Evolutionary conservation across 116 monocot genomes (phyloP).

Genomic region (Posidonia oceanica): DNA sequence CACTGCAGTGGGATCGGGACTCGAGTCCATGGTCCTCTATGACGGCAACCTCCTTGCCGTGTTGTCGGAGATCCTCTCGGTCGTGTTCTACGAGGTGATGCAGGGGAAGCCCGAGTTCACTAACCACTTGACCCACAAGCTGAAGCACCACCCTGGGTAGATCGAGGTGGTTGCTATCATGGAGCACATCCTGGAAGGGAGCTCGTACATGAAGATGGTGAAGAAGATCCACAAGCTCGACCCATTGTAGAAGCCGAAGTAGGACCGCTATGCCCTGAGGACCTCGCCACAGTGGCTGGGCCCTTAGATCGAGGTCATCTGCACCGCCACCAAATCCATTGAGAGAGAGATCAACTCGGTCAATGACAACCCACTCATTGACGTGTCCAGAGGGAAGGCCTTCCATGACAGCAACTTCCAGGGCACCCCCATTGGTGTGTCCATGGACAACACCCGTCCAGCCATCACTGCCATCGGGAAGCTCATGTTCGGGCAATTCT

Average conservation of each 20-base stretch:
- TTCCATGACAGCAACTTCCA: conserved; percentile 91
- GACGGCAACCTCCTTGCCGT: conserved; percentile 55
- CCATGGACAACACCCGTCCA: conserved; percentile 86
- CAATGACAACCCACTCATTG: conserved; percentile 83
- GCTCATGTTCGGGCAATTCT: conserved; percentile 93
- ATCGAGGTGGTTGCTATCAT: conserved; percentile 84
- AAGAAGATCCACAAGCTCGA: conserved; percentile 51
- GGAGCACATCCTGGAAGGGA: conserved; percentile 72
- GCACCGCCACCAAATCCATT: conserved; percentile 56
- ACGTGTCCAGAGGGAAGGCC: conserved; percentile 61
- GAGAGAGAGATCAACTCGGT: conserved; percentile 85
- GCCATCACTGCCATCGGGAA: conserved; percentile 87
- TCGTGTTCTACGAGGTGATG: conserved; percentile 81
- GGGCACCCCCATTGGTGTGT: conserved; percentile 87
- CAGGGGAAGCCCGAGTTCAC: conserved; percentile 80
- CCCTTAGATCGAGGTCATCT: conserved; percentile 37
- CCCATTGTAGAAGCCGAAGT: conserved; percentile 51
- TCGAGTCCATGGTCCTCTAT: conserved; percentile 56
- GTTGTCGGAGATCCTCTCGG: conserved; percentile 48
- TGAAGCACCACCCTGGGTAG: conserved; percentile 85
- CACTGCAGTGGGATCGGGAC: conserved; percentile 68
- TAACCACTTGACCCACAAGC: conserved; percentile 67
- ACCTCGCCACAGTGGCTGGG: conserved; percentile 25
- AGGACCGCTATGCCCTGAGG: conserved; percentile 18
- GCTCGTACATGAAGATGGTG: conserved; percentile 69